Base-by-base conservation (phyloP, 345 rosid genomes). In the Rhodamnia argentea region DNA sequence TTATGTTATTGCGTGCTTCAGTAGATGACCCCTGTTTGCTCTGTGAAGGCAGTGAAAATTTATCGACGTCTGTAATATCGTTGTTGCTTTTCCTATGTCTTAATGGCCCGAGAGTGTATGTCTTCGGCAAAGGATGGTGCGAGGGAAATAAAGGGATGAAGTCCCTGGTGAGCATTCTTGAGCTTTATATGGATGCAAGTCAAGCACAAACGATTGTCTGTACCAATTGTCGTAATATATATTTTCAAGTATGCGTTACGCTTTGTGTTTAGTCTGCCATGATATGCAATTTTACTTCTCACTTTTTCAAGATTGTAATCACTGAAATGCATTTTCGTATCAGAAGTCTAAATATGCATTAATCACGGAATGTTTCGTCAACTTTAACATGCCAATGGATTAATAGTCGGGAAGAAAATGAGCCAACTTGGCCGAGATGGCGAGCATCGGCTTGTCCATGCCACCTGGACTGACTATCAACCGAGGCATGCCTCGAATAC, bases 71-170 rank as follows among this genome's bases (percentile, higher is more conserved):
- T 64, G 42, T 29, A 32, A 64, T 64, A 29, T 64, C 5, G 7
- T 29, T 62, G 37, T 29, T 62, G 76, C 82, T 22, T 56, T 50
- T 54, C 13, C 54, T 29, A 54, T 54, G 27, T 62, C 13, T 78
- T n/a, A 58, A 1, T 82, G 89, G 53, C 23, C 96, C 96, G 99
- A 85, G 97, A 57, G 99, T 96, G 54, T 97, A 94, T 90, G 91
- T 92, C 74, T 96, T 97, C 86, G 98, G 98, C 24, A 95, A 94
- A 90, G 97, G 98, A 87, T 90, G 89, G 91, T 95, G 96, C 76
- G 99, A 97, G 89, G 99, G 99, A 90, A 93, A 97, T 92, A 97
- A 95, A 92, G 92, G 92, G 94, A 97, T 97, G 99, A 97, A 97
- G 91, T 92, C 94, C 76, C 88, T 97, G 98, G 99, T 97, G 89